phyloP scores from a whole-genome alignment of 495 filamentous ascomycete genomes.

The Penicillium paxilli region DNA sequence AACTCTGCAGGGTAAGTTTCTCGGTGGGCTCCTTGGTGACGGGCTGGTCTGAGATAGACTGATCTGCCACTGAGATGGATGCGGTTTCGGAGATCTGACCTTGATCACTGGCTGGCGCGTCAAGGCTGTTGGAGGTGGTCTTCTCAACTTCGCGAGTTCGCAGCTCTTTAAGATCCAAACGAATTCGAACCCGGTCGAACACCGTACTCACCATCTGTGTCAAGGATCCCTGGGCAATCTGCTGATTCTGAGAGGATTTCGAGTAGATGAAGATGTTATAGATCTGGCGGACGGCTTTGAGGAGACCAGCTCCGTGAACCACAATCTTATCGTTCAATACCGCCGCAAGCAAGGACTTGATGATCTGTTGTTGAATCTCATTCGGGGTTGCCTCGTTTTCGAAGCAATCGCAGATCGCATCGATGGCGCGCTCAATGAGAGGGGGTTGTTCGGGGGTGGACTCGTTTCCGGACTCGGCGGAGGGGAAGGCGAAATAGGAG shows the following conservation, averaged over 20 bases:
- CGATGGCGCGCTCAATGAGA: conserved; percentile 95
- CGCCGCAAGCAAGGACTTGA: conserved; percentile 92
- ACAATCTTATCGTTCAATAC: conserved; percentile 98
- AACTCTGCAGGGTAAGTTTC: conserved; percentile 92
- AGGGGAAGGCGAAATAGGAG: conserved; percentile 88
- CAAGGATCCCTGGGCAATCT: conserved; percentile 92
- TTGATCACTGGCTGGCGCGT: conserved; percentile 36
- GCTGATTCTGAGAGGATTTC: conserved; percentile 87
- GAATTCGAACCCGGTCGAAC: conserved; percentile 88
- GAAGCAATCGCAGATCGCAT: conserved; percentile 99
- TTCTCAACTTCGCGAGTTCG: conserved; percentile 47
- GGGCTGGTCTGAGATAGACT: conserved; percentile 52
- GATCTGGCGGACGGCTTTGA: conserved; percentile 97
- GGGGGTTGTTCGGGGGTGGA: conserved; percentile 52
- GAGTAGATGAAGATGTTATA: conserved; percentile 99
- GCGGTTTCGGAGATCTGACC: conserved; percentile 48
- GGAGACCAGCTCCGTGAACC: conserved; percentile 91
- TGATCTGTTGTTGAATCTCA: conserved; percentile 94
- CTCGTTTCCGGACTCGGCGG: conserved; percentile 50
- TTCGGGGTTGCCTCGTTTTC: conserved; percentile 89
- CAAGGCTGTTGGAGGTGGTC: conserved; percentile 12
- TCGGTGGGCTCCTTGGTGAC: conserved; percentile 59
- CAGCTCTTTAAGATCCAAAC: conserved; percentile 84
- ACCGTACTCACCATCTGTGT: conserved; percentile 99
- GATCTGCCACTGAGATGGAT: conserved; percentile 52